Conservation (phyloP, 768 basidiomycete species). For the Kwoniella heveanensis region DNA sequence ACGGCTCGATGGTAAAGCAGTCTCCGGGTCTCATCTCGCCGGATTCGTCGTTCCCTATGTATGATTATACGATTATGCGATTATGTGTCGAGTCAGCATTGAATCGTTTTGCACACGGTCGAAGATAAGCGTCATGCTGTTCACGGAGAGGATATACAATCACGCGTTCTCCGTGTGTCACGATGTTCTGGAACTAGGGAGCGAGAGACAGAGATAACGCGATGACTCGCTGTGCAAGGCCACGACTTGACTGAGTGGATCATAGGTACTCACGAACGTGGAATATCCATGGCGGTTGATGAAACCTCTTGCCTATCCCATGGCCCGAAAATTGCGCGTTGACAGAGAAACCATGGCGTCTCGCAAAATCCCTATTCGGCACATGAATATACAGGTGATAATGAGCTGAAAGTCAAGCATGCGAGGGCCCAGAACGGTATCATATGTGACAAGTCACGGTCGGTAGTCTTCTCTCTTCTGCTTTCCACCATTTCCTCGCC, state of each 20-base stretch:
- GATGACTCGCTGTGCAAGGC: no score
- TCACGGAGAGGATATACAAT: no score
- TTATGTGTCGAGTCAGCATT: neutral
- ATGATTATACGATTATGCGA: neutral
- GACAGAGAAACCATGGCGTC: slow-evolving; percentile 62
- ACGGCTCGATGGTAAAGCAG: slow-evolving; percentile 91
- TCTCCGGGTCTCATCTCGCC: slow-evolving; percentile 80
- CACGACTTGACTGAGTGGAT: no score
- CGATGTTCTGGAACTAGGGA: neutral
- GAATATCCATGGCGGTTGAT: slow-evolving; percentile 77
- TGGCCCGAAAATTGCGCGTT: slow-evolving; percentile 79
- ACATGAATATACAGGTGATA: neutral
- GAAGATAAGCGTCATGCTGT: no score
- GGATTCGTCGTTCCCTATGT: slow-evolving; percentile 77
- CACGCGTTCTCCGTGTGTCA: neutral
- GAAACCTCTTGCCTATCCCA: slow-evolving; percentile 81
- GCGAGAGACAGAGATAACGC: neutral
- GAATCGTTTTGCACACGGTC: neutral
- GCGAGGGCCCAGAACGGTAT: no score
- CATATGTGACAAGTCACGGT: no score
- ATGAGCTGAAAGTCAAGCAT: no score
- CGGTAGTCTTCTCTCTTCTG: no score
- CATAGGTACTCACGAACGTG: slow-evolving; percentile 66
- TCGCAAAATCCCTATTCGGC: slow-evolving; percentile 42
- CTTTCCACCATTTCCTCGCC: no score